Evolutionary conservation across 768 basidiomycete genomes (phyloP), one percentile per base, ranked within the genome.

Genomic region (Termitomyces sp.): DNA sequence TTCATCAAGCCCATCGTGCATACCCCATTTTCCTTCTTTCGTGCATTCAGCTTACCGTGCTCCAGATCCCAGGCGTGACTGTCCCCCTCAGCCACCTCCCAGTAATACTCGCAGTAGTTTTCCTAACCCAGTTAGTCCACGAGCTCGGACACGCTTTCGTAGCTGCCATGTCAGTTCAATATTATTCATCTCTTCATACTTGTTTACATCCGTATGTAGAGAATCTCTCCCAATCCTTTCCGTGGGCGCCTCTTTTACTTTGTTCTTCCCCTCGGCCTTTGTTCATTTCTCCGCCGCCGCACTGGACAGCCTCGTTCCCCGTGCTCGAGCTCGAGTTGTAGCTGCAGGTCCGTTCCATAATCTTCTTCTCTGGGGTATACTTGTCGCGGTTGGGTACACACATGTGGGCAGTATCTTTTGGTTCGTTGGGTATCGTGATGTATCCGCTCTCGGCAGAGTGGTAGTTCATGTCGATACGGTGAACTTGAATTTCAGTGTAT

Each of bases 271-370:
- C 0, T 82, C 89, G 6, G 88, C 89, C 12, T 91, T 88, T 58
- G 88, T 92, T 16, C 72, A 81, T 0, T 82, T 93, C 52, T 76
- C 88, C 4, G 53, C 64, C 28, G 61, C 73, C 7, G 69, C 69
- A 44, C 65, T 80, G 45, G 75, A 76, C 9, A 72, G 58, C n/a
- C 70, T 81, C 36, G 65, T 63, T 33, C 73, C 69, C 42, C 75
- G 64, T 28, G 74, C 78, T 5, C 81, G 80, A 22, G 69, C 85
- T n/a, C 80, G 87, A 16, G 75, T 94, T 49, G 76, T 85, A 33
- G 77, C 88, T 8, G 84, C 88, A 1, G 92, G 92, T 2, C 84
- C 90, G 18, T 88, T 85, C 61, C 89, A 94, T 69, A 95, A 94
- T 65, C 66, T 92, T 12, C 57, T 85, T 5, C 75, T 86, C 40